Evolutionary conservation across 306 rosid species (phyloP).

Genomic region (Pterocarpus santalinus): DNA sequence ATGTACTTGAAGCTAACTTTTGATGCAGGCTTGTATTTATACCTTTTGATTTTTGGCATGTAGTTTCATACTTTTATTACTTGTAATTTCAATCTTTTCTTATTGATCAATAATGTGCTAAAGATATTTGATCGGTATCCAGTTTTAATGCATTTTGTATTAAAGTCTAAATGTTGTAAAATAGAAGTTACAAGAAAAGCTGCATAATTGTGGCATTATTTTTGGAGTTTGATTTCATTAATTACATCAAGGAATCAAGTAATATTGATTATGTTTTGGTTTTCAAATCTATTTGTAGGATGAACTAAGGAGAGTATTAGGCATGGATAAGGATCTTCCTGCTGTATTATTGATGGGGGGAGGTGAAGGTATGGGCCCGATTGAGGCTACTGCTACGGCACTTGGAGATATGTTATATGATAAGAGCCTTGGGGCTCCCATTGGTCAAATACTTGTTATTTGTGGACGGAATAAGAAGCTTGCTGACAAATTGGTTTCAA

Average conservation of each 20-base stretch:
- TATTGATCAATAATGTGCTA: not conserved
- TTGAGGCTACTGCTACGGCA: conserved; percentile 95
- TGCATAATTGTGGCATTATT: not conserved
- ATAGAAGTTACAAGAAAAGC: not conserved
- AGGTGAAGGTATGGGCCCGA: conserved; percentile 99
- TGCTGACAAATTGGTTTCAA: conserved; percentile 67
- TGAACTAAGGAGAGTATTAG: conserved; percentile 77
- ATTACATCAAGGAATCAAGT: not conserved
- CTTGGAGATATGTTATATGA: conserved; percentile 77
- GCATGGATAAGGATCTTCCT: conserved; percentile 96
- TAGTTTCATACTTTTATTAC: not conserved
- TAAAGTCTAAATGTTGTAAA: not conserved
- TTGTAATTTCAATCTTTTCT: not conserved
- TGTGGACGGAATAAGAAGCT: conserved; percentile 97
- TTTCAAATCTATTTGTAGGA: conserved; percentile 52
- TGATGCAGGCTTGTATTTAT: conserved; percentile 1
- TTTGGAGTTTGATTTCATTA: conserved; percentile 22
- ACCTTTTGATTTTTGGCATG: not conserved
- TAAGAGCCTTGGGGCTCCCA: conserved; percentile 71
- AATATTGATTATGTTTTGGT: conserved; percentile 34
- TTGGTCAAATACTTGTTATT: conserved; percentile 90
- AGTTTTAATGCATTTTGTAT: too few species aligned
- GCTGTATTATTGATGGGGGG: conserved; percentile 97
- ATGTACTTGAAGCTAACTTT: too few species aligned
- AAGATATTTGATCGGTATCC: not conserved